Evolutionary conservation across 129 eudicot genomes (phyloP), one percentile per base, ranked within the genome.

Genomic region (Artemisia tridentata): DNA sequence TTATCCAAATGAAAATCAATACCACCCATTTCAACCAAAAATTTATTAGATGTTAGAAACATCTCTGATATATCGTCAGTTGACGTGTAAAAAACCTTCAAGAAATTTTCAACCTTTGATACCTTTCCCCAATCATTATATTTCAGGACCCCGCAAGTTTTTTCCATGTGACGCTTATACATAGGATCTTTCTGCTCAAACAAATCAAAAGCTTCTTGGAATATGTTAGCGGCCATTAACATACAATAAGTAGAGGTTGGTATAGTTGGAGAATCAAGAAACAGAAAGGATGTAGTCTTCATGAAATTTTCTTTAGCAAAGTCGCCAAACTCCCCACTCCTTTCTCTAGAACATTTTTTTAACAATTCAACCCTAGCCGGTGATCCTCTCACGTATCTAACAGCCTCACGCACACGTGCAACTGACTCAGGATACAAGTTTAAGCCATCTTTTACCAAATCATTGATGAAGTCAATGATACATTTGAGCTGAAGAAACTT

Each of bases 401-500:
- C 31, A 2, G 31, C 13, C 6, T 29, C 63, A 69, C 73, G 73
- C 34, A 54, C 63, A 5, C 51, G 63, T 18, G 52, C 3, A 53
- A 34, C 38, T 0, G 11, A 11, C 19, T 31, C 19, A 11, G 34
- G 51, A 53, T 31, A 16, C 41, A 52, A 62, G 2, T 53, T 53
- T 17, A 69, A 69, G 13, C 18, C 31, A 49, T 8, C 38, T 53
- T 34, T 34, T 10, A 53, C 51, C 73, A 69, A 4, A 17, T 9
- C 18, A 69, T 69, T 69, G 13, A 29, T 69, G 9, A 53, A 53
- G 34, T 69, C 73, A 69, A 53, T 50, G 31, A 69, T 29, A 12
- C 73, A 69, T 34, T 54, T 69, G 18, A 69, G 51, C 52, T 59
- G 73, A 69, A 69, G 34, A 69, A 31, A 34, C 63, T 18, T 69